Evolutionary conservation across 495 filamentous ascomycete species (phyloP), one percentile per base, ranked within the genome.

Genomic region (Podospora pseudoanserina): DNA sequence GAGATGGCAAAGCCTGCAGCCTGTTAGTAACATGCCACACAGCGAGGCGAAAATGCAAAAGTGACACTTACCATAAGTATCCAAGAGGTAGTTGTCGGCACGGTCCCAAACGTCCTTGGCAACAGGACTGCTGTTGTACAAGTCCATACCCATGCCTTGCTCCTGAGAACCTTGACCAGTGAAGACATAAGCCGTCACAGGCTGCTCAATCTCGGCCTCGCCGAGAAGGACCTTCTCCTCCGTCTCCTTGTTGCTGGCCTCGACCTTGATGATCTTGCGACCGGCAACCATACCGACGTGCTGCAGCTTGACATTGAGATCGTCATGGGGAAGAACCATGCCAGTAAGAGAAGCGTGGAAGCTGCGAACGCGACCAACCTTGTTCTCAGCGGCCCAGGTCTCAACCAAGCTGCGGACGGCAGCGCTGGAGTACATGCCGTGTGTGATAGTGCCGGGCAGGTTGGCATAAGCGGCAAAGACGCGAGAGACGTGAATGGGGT

Each of bases 71-170:
- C 94, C 95, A 81, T 99, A 99, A 72, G 97, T 98, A 79, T 98
- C 94, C 81, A 97, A 89, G 78, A 99, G 97, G 76, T 99, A 96
- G 77, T 90, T 92, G 80, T 99, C 95, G 30, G 96, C 96, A 55
- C 94, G 88, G 77, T 99, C 94, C 95, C 95, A 99, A 32, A 99
- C 96, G 76, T 97, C 94, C 80, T 91, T 92, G 60, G 95, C 95
- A 44, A 99, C 95, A 2, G 89, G 84, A 75, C 94, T 97, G 81
- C 88, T 94, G 67, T 81, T 89, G 74, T 99, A 99, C 49, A 99
- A 86, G 77, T 97, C 95, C 95, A 99, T 99, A 80, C 95, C 95
- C 95, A 99, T 99, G 62, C 95, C 95, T 77, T 98, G 96, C 78
- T 98, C 95, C 78, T 99, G 95, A 44, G 92, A 96, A 61, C 95